phyloP scores from a whole-genome alignment of 1,284 basidiomycete species.

The Vanrija sp. region DNA sequence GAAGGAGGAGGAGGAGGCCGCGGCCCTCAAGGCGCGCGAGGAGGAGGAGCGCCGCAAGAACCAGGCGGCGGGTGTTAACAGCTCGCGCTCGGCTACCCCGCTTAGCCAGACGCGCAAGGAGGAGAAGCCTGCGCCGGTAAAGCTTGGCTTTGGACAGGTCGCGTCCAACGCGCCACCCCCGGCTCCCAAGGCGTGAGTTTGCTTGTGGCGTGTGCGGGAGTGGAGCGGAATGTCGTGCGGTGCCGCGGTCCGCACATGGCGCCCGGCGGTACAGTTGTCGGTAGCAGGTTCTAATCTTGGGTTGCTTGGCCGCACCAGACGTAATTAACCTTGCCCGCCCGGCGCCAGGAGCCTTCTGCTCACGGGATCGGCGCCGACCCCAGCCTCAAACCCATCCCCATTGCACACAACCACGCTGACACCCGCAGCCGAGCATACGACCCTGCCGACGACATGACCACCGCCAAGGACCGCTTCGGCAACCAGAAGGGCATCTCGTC shows the following conservation, averaged over 20 bases:
- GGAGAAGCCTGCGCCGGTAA: slow-evolving; percentile 40
- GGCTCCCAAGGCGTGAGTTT: slow-evolving; percentile 48
- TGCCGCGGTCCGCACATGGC: background rate
- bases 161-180: slow-evolving; percentile 50
- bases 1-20: slow-evolving; percentile 63
- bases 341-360: too few relatives aligned
- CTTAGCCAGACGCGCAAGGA: slow-evolving; percentile 20
- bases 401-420: too few relatives aligned
- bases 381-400: too few relatives aligned
- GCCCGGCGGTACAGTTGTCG: background rate
- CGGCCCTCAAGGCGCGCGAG: slow-evolving; percentile 49
- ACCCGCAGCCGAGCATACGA: slow-evolving; percentile 9
- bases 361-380: too few relatives aligned
- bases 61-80: slow-evolving; percentile 44
- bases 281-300: background rate
- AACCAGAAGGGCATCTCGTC: slow-evolving; percentile 89
- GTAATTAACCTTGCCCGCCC: too few relatives aligned
- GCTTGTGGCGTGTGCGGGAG: too few relatives aligned
- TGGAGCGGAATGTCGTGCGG: too few relatives aligned
- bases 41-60: slow-evolving; percentile 59
- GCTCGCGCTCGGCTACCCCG: slow-evolving; percentile 14
- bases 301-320: too few relatives aligned
- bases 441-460: slow-evolving; percentile 65
- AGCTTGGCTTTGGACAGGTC: slow-evolving; percentile 79
- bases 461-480: slow-evolving; percentile 87